These are phyloP conservation scores for Hyaloscypha finlandica DNA, from an alignment of 495 filamentous ascomycete genomes.

Conservation along the genomic window DNA sequence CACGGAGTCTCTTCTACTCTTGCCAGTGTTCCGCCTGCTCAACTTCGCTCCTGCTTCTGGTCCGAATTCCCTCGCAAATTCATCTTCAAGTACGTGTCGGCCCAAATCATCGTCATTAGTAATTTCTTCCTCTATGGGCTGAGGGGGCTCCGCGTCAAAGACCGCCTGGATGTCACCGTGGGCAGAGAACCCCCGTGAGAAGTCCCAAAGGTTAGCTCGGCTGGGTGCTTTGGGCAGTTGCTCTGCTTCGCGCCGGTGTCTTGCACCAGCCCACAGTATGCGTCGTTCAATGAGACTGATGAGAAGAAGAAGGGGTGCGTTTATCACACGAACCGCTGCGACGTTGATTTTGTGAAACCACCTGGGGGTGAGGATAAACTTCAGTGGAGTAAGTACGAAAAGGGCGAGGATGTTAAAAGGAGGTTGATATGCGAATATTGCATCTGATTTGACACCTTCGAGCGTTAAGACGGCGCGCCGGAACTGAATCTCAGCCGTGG, in stretches of 20 bases:
- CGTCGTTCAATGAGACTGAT: conserved; percentile 62
- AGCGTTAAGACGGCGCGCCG: conserved; percentile 71
- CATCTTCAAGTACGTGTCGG: conserved; percentile 14
- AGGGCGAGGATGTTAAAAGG: conserved; percentile 74
- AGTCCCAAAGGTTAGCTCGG: conserved; percentile 45
- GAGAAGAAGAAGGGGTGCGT: conserved; percentile 63
- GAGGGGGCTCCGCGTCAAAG: conserved; percentile 67
- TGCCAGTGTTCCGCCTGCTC: conserved; percentile 1
- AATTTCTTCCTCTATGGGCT: conserved; percentile 44
- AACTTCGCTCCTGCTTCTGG: conserved; percentile 6
- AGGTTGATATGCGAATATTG: conserved; percentile 66
- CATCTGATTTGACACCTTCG: conserved; percentile 72
- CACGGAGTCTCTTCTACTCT: conserved; percentile 35
- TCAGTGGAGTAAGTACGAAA: conserved; percentile 63
- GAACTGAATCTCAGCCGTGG: conserved; percentile 70
- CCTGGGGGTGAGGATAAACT: conserved; percentile 61
- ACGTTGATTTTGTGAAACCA: conserved; percentile 83
- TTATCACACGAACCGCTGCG: conserved; percentile 60
- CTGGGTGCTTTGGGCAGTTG: conserved; percentile 31
- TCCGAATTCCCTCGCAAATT: conserved; percentile 23
- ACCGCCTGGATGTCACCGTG: conserved; percentile 69
- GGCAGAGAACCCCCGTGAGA: conserved; percentile 51
- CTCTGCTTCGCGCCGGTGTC: conserved; percentile 42
- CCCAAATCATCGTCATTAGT: conserved; percentile 32
- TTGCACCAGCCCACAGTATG: conserved; percentile 40